Base-by-base conservation (phyloP, 768 basidiomycete genomes). In the Boletus eberwhitei region DNA sequence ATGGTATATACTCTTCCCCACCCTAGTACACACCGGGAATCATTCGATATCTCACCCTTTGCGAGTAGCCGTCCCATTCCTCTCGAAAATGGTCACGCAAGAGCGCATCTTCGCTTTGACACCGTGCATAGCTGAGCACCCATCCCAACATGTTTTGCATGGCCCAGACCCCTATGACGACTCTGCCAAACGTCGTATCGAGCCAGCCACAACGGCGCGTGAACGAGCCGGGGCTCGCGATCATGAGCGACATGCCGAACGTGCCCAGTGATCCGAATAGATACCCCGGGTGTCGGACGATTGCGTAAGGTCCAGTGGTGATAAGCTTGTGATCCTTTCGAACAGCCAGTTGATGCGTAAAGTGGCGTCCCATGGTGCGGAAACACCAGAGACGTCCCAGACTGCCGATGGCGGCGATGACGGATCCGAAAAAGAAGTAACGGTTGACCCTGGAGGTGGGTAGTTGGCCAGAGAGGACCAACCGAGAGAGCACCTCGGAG, bases 231-330 rank as follows among this genome's bases (percentile, higher is more conserved):
- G 60, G 65, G 37, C 68, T 67, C 11, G 60, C 64, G 38, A 71
- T 66, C 22, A 67, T 60, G 22, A 74, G 49, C n/a, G 73, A 63
- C 48, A 70, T 57, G 1, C 75, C 73, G 0, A 62, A 6, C n/a
- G 57, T 53, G 8, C 64, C 57, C 3, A 78, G 21, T 2, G 17
- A 31, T 4, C 35, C 67, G 9, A 62, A 62, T 8, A 66, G 49
- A 48, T 75, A 76, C 14, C 73, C 59, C 0, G 74, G 74, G 45
- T 75, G 74, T 11, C 74, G 73, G 0, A 74, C 69, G 49, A 68
- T 53, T 9, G 61, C 57, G 53, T 75, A 75, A 3, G 74, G 74
- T 0, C 75, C 75, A 2, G 61, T 52, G 2, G 66, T 73, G 24
- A 75, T 48, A 5, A 75, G 67, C 12, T 44, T 19, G 46, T 75